Evolutionary conservation across 148 eudicot species (phyloP).

Genomic region (Nepenthes gracilis): DNA sequence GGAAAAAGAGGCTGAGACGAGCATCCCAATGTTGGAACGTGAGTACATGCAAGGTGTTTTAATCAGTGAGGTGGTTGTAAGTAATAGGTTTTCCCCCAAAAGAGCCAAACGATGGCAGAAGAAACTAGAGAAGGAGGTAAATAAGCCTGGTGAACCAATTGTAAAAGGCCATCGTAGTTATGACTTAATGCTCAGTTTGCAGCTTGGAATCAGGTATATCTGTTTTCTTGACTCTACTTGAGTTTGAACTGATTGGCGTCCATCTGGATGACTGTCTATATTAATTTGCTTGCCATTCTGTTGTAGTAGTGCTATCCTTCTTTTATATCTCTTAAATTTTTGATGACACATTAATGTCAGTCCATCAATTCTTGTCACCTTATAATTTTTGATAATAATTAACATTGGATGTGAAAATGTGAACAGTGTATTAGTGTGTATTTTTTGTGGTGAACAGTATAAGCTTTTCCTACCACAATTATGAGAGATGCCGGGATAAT

Average conservation of each 20-base stretch:
- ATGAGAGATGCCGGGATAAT: too few species aligned
- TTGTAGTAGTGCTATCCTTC: too few species aligned
- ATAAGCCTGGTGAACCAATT: conserved; percentile 89
- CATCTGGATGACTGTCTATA: background rate
- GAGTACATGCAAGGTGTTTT: conserved; percentile 99
- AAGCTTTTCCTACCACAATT: too few species aligned
- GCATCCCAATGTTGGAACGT: conserved; percentile 65
- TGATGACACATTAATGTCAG: too few species aligned
- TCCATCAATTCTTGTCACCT: too few species aligned
- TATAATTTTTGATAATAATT: too few species aligned
- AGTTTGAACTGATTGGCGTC: background rate
- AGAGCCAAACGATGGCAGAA: conserved; percentile 57
- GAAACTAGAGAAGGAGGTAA: conserved; percentile 66
- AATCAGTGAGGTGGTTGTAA: conserved; percentile 78
- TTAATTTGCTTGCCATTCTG: too few species aligned
- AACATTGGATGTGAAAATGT: too few species aligned
- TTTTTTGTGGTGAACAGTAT: too few species aligned
- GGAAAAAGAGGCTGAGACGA: conserved; percentile 30
- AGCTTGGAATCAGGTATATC: conserved; percentile 90
- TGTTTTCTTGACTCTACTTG: conserved; percentile 3
- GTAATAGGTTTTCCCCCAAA: conserved; percentile 48
- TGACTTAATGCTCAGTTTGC: conserved; percentile 95
- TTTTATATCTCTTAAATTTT: too few species aligned
- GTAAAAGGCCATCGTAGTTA: conserved; percentile 98
- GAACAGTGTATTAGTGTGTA: too few species aligned